Conservation (phyloP, 2,329 filamentous ascomycete species). For the Alternaria incomplexa region DNA sequence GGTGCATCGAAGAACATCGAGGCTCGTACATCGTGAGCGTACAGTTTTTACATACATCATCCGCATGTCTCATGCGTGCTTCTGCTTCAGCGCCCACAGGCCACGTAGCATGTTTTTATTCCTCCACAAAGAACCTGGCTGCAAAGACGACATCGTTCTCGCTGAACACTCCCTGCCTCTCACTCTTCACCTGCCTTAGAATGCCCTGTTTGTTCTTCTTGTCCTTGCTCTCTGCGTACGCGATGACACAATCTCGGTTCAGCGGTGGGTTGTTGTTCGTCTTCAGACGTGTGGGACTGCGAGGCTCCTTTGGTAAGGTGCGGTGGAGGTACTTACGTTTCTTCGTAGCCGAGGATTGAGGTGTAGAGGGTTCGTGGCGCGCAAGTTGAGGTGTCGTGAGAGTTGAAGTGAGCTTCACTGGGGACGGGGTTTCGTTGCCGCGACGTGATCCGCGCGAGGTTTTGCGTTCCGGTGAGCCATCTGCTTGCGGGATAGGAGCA, state of each 20-base stretch:
- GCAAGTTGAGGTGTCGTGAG: background rate
- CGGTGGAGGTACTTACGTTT: slow-evolving; percentile 17
- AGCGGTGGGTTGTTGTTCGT: slow-evolving; percentile 39
- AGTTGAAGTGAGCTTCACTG: background rate
- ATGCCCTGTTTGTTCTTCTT: slow-evolving; percentile 24
- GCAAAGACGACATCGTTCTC: slow-evolving; percentile 52
- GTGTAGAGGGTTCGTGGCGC: background rate
- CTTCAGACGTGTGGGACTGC: slow-evolving; percentile 20
- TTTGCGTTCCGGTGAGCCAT: slow-evolving; percentile 10
- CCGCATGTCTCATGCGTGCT: background rate
- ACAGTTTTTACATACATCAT: background rate
- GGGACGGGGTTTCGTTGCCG: background rate
- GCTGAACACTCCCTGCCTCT: slow-evolving; percentile 48
- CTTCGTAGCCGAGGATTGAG: slow-evolving; percentile 4
- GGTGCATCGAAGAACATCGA: background rate
- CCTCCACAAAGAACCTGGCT: slow-evolving; percentile 49
- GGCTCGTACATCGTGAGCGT: background rate
- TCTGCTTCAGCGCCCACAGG: background rate
- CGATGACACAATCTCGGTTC: slow-evolving; percentile 43
- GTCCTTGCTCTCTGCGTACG: slow-evolving; percentile 37
- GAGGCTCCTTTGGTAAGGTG: background rate
- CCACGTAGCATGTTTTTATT: background rate
- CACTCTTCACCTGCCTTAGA: slow-evolving; percentile 49
- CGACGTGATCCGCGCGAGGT: background rate
- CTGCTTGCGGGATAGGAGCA: slow-evolving; percentile 6